Base-by-base conservation (phyloP, 169 alveolate genomes). In the Plasmodium relictum region DNA sequence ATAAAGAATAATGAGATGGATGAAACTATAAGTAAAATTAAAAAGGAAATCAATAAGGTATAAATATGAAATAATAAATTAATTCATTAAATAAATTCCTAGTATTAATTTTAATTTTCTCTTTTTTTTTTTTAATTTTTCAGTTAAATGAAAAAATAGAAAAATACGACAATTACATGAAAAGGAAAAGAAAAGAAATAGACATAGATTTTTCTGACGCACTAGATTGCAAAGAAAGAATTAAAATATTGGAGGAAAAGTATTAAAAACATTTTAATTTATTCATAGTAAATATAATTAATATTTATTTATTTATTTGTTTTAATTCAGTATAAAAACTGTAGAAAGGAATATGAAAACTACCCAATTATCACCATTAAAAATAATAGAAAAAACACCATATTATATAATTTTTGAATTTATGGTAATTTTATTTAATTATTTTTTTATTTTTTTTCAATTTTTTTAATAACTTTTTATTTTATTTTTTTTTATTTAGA, bases 321-420 rank as follows among this genome's bases (percentile, higher is more conserved):
- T 68, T 44, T 72, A n/a, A 16, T 80, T 37, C 59, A 80, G 90
- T 72, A 80, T 80, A 80, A 80, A 80, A 45, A 20, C 90, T 7
- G 61, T 18, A 16, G 90, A 80, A 52, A 52, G 90, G 44, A 80
- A 80, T 26, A 80, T 80, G 71, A 80, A 80, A 68, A 80, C 90
- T 31, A 80, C 90, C 31, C 90, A 80, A 31, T 80, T 80, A 62
- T 65, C 90, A 16, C 90, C 90, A 24, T 48, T 80, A 14, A 80
- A 80, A 66, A 80, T 80, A 26, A 58, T 80, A 10, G 83, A 80
- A 52, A 80, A 68, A 65, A 66, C 83, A 31, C 80, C 66, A 24
- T 41, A 80, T 69, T 66, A 50, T 44, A 80, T 80, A 39, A 80
- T 66, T 52, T 66, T 80, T 50, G 90, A 80, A 59, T 80, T 80